phyloP scores from a whole-genome alignment of 2,329 filamentous ascomycete genomes.

The Aspergillus melleus region DNA sequence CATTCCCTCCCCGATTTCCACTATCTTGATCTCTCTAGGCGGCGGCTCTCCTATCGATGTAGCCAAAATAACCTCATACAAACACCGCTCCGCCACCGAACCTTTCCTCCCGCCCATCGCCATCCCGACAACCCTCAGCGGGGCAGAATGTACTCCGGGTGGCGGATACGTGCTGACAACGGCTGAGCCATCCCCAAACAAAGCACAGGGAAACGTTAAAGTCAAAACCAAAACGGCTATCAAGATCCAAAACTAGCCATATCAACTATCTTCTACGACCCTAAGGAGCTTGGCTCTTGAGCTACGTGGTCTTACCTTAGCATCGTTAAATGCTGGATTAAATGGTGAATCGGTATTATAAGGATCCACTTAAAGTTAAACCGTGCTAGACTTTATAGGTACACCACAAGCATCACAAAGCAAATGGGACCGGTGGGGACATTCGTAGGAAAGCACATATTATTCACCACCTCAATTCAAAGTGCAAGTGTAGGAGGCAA shows the following conservation, averaged over 20 bases:
- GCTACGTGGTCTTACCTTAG: no score
- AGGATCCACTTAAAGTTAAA: no score
- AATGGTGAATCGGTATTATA: no score
- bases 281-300: no score
- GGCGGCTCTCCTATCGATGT: constrained; percentile 6
- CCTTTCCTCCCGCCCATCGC: constrained; percentile 1
- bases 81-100: not conserved
- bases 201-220: not conserved
- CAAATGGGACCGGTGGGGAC: no score
- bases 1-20: not conserved
- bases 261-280: constrained; percentile 4
- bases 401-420: no score
- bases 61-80: constrained; percentile 1
- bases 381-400: no score
- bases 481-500: no score
- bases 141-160: constrained; percentile 4
- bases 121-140: constrained; percentile 9
- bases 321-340: no score
- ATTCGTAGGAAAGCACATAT: no score
- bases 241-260: not conserved
- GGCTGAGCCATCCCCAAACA: not conserved
- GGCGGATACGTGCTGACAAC: not conserved
- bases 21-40: constrained; percentile 3
- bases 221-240: not conserved
- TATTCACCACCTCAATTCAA: no score